Conservation (phyloP, 2,329 filamentous ascomycete species). For the Pseudogymnoascus sp. region DNA sequence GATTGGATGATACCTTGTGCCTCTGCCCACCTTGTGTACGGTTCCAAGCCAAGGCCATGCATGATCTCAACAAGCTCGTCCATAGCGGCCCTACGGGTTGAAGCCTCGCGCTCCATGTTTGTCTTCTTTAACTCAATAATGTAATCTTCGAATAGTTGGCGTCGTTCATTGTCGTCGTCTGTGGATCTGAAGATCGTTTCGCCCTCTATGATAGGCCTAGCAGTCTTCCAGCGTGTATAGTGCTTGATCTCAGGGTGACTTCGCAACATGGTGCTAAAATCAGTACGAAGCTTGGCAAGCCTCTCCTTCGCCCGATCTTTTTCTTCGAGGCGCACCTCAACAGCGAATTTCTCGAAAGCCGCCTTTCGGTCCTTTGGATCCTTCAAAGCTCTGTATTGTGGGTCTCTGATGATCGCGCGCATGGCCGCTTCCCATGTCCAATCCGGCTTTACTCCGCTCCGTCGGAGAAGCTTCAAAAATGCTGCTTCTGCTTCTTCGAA, state of each 20-base stretch:
- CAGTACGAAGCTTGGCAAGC: conserved; percentile 80
- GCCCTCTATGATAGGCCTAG: conserved; percentile 84
- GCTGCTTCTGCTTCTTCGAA: conserved; percentile 86
- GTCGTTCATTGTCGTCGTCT: conserved; percentile 77
- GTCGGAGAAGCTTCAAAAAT: conserved; percentile 82
- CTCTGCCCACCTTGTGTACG: conserved; percentile 91
- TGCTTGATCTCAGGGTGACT: conserved; percentile 96
- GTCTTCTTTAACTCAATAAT: conserved; percentile 74
- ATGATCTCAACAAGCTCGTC: conserved; percentile 74
- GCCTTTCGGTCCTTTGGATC: conserved; percentile 85
- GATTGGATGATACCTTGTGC: conserved; percentile 76
- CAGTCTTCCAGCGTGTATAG: conserved; percentile 95
- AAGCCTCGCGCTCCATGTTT: conserved; percentile 68
- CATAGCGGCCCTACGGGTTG: conserved; percentile 71
- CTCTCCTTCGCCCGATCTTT: conserved; percentile 92
- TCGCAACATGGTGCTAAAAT: conserved; percentile 93
- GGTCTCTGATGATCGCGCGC: conserved; percentile 77
- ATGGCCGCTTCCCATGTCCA: conserved; percentile 92
- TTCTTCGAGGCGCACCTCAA: conserved; percentile 84
- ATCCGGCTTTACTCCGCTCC: conserved; percentile 78
- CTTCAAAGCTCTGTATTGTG: conserved; percentile 87
- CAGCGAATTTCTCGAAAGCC: conserved; percentile 91
- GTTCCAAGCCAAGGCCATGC: conserved; percentile 73
- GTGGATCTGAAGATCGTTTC: conserved; percentile 94
- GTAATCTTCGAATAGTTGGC: conserved; percentile 91